These are phyloP conservation scores for Aspergillus amoenus DNA, from an alignment of 2,329 filamentous ascomycete species.

Conservation along the genomic window DNA sequence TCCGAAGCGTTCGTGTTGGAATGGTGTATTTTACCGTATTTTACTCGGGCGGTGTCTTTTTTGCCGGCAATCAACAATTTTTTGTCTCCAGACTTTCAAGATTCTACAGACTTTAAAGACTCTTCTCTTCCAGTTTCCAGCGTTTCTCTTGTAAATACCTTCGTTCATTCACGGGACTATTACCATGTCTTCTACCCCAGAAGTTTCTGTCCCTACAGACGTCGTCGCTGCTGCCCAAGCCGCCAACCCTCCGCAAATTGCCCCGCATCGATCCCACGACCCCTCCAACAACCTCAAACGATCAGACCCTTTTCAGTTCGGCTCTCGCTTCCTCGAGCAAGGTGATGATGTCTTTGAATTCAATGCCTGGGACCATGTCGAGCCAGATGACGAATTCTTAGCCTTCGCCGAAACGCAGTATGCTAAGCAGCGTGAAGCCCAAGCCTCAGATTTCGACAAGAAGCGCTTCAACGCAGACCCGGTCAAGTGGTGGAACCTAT, in stretches of 20 bases:
- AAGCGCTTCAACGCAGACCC: slow-evolving; percentile 84
- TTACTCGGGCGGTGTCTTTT: slow-evolving; percentile 1
- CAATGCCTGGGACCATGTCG: slow-evolving; percentile 98
- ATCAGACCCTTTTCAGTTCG: slow-evolving; percentile 92
- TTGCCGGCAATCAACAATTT: slow-evolving; percentile 3
- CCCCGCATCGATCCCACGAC: slow-evolving; percentile 66
- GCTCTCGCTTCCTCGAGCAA: slow-evolving; percentile 78
- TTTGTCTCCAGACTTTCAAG: neutral
- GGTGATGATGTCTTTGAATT: slow-evolving; percentile 92
- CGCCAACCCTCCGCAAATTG: slow-evolving; percentile 47
- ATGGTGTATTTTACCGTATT: neutral
- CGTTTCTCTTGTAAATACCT: neutral
- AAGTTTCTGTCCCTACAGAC: slow-evolving; percentile 24
- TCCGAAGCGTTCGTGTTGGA: no score
- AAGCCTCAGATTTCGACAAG: slow-evolving; percentile 92
- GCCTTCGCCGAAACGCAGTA: slow-evolving; percentile 84
- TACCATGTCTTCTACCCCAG: slow-evolving; percentile 13
- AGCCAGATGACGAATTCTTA: slow-evolving; percentile 84
- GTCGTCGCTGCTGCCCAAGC: slow-evolving; percentile 39
- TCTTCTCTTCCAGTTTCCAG: neutral
- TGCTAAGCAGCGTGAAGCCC: slow-evolving; percentile 76
- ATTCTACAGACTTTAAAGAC: neutral
- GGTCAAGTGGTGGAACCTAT: slow-evolving; percentile 96
- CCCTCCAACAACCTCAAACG: slow-evolving; percentile 77
- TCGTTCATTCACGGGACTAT: neutral